These are phyloP conservation scores for Fraxinus platypoda DNA, from an alignment of 305 asterid genomes.

Conservation along the genomic window DNA sequence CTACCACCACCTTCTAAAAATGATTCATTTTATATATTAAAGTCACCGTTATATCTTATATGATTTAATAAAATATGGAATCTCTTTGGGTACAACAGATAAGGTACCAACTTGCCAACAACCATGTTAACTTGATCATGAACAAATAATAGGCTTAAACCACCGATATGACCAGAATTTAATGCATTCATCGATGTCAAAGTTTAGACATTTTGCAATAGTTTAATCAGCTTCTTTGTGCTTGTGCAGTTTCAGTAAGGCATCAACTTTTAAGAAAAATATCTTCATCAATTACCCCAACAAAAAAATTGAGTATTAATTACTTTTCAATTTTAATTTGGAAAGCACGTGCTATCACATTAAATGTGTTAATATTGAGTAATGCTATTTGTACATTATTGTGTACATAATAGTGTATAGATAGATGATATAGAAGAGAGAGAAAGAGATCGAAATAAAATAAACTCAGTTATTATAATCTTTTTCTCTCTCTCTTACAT, in stretches of 20 bases:
- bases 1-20: no score
- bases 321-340: no score
- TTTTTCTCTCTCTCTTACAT: no score
- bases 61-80: not conserved
- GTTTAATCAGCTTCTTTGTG: slow-evolving; percentile 80
- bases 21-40: no score
- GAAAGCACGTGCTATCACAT: not conserved
- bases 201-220: slow-evolving; percentile 54
- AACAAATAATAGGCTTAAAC: slow-evolving; percentile 44
- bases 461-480: no score
- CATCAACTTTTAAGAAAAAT: slow-evolving; percentile 75
- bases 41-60: no score
- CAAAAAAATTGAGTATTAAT: not conserved
- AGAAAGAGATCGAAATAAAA: no score
- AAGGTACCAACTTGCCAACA: slow-evolving; percentile 60
- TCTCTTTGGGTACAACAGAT: not conserved
- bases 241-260: slow-evolving; percentile 64
- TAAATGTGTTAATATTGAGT: no score
- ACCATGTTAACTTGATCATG: slow-evolving; percentile 73
- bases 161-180: slow-evolving; percentile 74
- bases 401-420: no score
- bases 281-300: slow-evolving; percentile 40
- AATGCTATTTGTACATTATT: no score
- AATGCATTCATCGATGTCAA: slow-evolving; percentile 57
- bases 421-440: no score